Conservation (phyloP, 345 rosid genomes). For the Psidium guajava region DNA sequence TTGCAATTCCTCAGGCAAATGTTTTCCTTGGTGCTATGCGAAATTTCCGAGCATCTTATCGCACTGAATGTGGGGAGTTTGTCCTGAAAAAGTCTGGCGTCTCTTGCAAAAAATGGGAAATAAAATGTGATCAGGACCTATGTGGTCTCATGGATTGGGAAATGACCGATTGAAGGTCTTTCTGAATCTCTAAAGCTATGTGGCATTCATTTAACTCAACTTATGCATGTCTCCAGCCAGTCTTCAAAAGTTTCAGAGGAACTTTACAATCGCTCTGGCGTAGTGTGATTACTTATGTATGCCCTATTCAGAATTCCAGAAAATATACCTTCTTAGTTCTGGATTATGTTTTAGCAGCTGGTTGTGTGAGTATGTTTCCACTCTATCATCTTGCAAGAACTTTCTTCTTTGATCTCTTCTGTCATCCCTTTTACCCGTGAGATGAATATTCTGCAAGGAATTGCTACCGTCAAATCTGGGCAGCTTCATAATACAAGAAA, state of each 20-base stretch:
- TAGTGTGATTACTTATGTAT: neutral
- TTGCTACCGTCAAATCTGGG: neutral
- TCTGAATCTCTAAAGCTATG: neutral
- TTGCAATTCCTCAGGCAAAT: neutral
- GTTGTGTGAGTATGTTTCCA: neutral
- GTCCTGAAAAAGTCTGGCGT: neutral
- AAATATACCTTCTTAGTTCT: neutral
- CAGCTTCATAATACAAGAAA: neutral
- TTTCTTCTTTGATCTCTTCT: neutral
- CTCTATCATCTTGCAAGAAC: neutral
- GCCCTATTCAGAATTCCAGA: neutral
- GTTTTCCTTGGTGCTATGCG: neutral
- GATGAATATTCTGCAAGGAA: neutral
- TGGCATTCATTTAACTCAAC: neutral
- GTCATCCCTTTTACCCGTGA: neutral
- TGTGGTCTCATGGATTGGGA: neutral
- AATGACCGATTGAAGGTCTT: neutral
- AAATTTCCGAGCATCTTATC: neutral
- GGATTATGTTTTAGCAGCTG: neutral
- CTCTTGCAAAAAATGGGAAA: neutral
- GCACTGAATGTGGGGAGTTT: neutral
- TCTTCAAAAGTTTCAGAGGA: neutral
- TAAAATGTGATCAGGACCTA: neutral
- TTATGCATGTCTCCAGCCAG: neutral
- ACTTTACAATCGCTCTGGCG: neutral